Evolutionary conservation across 2,329 filamentous ascomycete genomes (phyloP).

Genomic region (Bipolaris victoriae): DNA sequence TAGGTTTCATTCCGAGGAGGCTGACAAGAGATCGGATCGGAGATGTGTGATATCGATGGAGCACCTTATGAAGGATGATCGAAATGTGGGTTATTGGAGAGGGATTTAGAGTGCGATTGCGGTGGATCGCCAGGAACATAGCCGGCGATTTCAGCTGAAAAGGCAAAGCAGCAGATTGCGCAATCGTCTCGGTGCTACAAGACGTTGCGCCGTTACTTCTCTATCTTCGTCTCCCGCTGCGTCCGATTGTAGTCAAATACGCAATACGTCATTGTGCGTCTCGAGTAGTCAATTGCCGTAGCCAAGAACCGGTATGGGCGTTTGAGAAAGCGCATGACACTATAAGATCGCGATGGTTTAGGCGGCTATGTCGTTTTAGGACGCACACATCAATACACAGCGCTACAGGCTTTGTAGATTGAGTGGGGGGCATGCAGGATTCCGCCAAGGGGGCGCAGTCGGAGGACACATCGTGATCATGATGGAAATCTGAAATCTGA

Average conservation of each 20-base stretch:
- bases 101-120: background rate
- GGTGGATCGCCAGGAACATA: background rate
- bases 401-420: background rate
- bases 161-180: background rate
- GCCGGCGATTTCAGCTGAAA: background rate
- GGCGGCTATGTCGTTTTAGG: conserved; percentile 1
- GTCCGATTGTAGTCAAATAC: background rate
- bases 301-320: conserved; percentile 2
- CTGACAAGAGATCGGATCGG: background rate
- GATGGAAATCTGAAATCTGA: conserved; percentile 9
- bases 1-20: background rate
- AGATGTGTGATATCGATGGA: background rate
- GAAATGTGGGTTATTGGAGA: background rate
- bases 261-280: background rate
- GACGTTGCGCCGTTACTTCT: background rate
- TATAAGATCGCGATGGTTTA: background rate
- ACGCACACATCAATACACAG: background rate
- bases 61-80: background rate
- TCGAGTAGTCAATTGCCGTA: background rate
- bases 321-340: conserved; percentile 10
- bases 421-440: conserved; percentile 13
- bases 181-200: background rate
- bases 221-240: background rate
- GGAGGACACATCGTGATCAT: conserved; percentile 4
- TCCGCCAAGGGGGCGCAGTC: conserved; percentile 1